Percentiles rank a stretch among this genome's conserved stretches.
Conservation (phyloP, 2,329 filamentous ascomycete genomes). For the Diaporthe capsici region DNA sequence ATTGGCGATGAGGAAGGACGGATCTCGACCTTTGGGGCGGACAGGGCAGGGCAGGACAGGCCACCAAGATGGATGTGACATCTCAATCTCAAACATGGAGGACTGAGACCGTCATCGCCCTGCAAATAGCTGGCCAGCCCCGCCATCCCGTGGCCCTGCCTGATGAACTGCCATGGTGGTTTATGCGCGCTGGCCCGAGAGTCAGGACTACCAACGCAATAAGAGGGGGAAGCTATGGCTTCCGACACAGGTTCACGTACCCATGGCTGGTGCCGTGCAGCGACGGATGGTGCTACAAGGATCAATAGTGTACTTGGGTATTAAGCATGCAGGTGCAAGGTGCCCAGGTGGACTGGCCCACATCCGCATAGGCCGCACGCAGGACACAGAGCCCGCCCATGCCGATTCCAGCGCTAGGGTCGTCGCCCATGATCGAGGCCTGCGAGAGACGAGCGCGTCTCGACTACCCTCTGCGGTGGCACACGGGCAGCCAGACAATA, state of each 20-base stretch:
- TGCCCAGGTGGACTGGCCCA: not conserved
- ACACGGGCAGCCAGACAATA: slow-evolving; percentile 10
- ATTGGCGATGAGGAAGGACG: slow-evolving; percentile 8
- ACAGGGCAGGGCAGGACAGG: slow-evolving; percentile 1
- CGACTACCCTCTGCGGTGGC: not conserved
- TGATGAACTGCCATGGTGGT: slow-evolving; percentile 20
- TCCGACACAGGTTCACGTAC: slow-evolving; percentile 15
- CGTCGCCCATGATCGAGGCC: slow-evolving; percentile 2
- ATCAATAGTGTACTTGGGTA: not conserved
- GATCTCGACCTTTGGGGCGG: not conserved
- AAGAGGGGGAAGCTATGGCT: slow-evolving; percentile 17
- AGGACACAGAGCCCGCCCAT: slow-evolving; percentile 9
- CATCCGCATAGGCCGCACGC: slow-evolving; percentile 11
- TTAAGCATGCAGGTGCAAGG: slow-evolving; percentile 5
- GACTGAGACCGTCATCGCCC: slow-evolving; percentile 25
- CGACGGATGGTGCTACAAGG: not conserved
- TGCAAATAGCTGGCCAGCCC: slow-evolving; percentile 18
- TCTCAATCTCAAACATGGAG: slow-evolving; percentile 35
- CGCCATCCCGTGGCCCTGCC: slow-evolving; percentile 2
- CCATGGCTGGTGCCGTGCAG: slow-evolving; percentile 3
- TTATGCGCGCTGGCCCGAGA: slow-evolving; percentile 30
- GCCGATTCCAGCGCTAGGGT: slow-evolving; percentile 6
- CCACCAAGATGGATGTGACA: not conserved
- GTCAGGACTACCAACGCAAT: slow-evolving; percentile 21
- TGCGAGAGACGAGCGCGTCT: not conserved